phyloP scores from a whole-genome alignment of 495 filamentous ascomycete species.

The Aspergillus indologenus region DNA sequence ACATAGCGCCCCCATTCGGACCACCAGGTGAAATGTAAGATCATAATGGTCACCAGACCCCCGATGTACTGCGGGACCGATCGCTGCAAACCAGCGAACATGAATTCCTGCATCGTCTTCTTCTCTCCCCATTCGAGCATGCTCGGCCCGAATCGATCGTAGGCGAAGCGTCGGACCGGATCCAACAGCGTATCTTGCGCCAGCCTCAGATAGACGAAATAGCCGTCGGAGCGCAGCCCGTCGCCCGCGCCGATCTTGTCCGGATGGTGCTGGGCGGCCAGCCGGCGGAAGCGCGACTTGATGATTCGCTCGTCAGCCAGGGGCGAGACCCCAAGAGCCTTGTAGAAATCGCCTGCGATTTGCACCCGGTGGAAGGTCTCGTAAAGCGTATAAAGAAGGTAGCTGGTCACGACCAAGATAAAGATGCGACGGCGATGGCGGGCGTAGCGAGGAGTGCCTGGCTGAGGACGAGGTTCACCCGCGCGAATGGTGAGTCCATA shows the following conservation, averaged over 20 bases:
- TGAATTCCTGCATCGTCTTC: conserved; percentile 69
- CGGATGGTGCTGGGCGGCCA: conserved; percentile 83
- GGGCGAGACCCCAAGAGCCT: conserved; percentile 63
- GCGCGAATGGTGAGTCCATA: conserved; percentile 90
- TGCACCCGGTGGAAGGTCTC: conserved; percentile 82
- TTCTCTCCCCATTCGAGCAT: conserved; percentile 66
- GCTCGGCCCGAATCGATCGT: conserved; percentile 85
- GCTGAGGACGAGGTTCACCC: conserved; percentile 76
- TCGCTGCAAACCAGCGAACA: conserved; percentile 60
- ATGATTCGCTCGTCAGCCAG: conserved; percentile 69
- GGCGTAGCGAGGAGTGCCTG: conserved; percentile 63
- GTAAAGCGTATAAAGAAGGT: conserved; percentile 91
- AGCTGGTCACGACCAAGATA: conserved; percentile 72
- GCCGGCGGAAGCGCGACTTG: conserved; percentile 79
- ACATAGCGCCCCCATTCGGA: conserved; percentile 74
- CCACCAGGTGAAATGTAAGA: conserved; percentile 73
- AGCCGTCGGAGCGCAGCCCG: conserved; percentile 42
- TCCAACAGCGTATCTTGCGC: conserved; percentile 82
- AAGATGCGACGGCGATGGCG: conserved; percentile 78
- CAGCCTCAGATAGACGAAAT: conserved; percentile 77
- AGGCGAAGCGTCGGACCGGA: conserved; percentile 80
- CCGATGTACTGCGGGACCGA: conserved; percentile 63
- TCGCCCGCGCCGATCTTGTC: conserved; percentile 63
- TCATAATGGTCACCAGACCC: conserved; percentile 59
- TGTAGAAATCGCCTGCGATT: conserved; percentile 70